These are phyloP conservation scores for Theobroma cacao DNA, from an alignment of 345 rosid species.

Conservation along the genomic window DNA sequence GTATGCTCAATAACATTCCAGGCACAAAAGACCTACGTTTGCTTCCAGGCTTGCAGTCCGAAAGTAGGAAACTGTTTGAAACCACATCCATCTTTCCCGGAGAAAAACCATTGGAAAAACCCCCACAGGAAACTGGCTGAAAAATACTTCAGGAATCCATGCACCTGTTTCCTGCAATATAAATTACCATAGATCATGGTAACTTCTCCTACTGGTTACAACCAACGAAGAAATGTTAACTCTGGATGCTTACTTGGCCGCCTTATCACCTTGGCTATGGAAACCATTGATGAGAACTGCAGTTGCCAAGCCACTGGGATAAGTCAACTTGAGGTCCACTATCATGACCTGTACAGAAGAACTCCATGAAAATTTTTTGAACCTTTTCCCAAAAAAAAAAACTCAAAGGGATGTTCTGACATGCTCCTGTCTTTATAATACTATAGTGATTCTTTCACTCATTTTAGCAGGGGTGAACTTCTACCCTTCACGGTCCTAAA, in stretches of 20 bases:
- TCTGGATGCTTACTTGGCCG: constrained; percentile 50
- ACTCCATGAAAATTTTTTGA: neutral
- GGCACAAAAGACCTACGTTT: constrained; percentile 42
- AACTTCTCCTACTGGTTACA: too few species aligned
- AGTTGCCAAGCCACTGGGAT: constrained; percentile 92
- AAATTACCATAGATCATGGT: too few species aligned
- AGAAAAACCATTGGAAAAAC: constrained; percentile 85
- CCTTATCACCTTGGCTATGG: constrained; percentile 74
- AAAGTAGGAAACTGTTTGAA: constrained; percentile 84
- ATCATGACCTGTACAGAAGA: constrained; percentile 60
- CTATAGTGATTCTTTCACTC: neutral
- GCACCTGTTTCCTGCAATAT: constrained; percentile 12
- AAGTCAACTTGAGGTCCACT: constrained; percentile 75
- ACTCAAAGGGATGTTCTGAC: neutral
- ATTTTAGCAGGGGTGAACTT: too few species aligned
- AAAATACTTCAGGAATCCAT: constrained; percentile 51
- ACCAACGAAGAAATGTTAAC: neutral
- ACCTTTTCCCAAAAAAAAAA: neutral
- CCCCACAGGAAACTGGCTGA: constrained; percentile 88
- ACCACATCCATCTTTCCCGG: constrained; percentile 64
- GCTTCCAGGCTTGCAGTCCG: constrained; percentile 83
- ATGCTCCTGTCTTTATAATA: neutral
- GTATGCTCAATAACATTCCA: constrained; percentile 27
- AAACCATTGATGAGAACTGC: constrained; percentile 97
- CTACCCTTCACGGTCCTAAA: too few species aligned